phyloP scores from a whole-genome alignment of 2,329 filamentous ascomycete genomes.

The Penicillium sp. region DNA sequence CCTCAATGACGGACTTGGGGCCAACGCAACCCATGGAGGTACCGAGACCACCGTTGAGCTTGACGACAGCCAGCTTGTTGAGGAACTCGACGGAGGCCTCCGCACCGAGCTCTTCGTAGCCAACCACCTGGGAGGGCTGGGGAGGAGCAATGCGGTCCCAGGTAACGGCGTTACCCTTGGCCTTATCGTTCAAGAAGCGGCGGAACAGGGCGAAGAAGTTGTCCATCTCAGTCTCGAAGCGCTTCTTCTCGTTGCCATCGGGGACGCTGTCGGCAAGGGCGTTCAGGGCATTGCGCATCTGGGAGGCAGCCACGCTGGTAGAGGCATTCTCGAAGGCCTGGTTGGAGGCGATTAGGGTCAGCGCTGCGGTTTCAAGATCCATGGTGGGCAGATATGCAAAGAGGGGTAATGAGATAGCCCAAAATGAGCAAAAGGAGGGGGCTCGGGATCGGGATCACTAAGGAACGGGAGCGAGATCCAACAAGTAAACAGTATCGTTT shows the following conservation, averaged over 20 bases:
- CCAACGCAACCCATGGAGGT: conserved; percentile 99
- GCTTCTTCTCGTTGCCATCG: conserved; percentile 70
- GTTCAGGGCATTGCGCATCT: conserved; percentile 98
- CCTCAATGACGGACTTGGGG: conserved; percentile 98
- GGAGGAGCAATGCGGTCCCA: conserved; percentile 97
- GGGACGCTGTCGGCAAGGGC: conserved; percentile 85
- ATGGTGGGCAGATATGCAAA: conserved; percentile 1
- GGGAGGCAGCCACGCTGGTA: conserved; percentile 93
- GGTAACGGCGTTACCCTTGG: conserved; percentile 92
- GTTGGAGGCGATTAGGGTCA: conserved; percentile 5
- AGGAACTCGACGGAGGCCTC: conserved; percentile 90
- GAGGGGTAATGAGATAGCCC: not conserved
- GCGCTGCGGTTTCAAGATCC: conserved; percentile 1
- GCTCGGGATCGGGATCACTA: not conserved
- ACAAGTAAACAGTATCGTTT: not conserved
- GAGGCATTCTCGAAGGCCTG: conserved; percentile 99
- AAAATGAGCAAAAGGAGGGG: not conserved
- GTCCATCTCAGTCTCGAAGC: conserved; percentile 99
- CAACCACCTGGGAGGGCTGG: conserved; percentile 88
- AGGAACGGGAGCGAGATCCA: not conserved
- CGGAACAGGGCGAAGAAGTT: conserved; percentile 99
- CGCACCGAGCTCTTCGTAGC: conserved; percentile 88
- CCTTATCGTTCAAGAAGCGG: conserved; percentile 97
- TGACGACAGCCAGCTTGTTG: conserved; percentile 95
- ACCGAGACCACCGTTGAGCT: conserved; percentile 98